Evolutionary conservation across 306 rosid genomes (phyloP).

Genomic region (Bauhinia variegata): DNA sequence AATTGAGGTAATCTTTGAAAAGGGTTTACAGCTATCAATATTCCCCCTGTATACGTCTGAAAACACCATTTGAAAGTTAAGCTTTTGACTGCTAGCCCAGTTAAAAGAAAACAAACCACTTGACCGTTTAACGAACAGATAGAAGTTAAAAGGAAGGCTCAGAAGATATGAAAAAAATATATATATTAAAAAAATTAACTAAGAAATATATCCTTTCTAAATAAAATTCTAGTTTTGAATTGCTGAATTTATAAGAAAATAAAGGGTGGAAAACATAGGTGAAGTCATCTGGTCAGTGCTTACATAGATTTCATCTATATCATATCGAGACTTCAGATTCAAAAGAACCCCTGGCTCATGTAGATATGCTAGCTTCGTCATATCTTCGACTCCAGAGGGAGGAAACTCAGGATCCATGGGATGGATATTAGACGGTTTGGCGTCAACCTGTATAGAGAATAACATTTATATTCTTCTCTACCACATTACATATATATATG

Average conservation of each 20-base stretch:
- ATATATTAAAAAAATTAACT: too few relatives aligned
- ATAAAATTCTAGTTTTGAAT: background rate
- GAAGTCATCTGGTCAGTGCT: slow-evolving; percentile 34
- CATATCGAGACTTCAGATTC: slow-evolving; percentile 71
- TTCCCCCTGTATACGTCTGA: slow-evolving; percentile 95
- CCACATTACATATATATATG: background rate
- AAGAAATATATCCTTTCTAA: background rate
- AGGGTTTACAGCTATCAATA: slow-evolving; percentile 95
- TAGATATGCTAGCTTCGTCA: slow-evolving; percentile 93
- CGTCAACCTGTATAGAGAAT: slow-evolving; percentile 54
- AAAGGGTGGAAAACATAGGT: background rate
- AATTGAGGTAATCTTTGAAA: slow-evolving; percentile 88
- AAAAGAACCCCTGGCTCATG: slow-evolving; percentile 95
- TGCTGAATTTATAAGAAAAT: background rate
- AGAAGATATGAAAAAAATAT: background rate
- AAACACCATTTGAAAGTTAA: slow-evolving; percentile 41
- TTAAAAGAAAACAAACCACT: slow-evolving; percentile 7
- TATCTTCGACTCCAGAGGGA: slow-evolving; percentile 80
- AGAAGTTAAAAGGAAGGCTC: background rate
- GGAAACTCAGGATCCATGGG: slow-evolving; percentile 98
- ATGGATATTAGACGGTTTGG: slow-evolving; percentile 56
- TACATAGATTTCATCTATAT: slow-evolving; percentile 80
- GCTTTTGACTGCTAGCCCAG: slow-evolving; percentile 20
- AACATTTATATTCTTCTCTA: background rate
- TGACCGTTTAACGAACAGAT: background rate